Base-by-base conservation (phyloP, 164 flowering plant genomes). In the Piper betle region DNA sequence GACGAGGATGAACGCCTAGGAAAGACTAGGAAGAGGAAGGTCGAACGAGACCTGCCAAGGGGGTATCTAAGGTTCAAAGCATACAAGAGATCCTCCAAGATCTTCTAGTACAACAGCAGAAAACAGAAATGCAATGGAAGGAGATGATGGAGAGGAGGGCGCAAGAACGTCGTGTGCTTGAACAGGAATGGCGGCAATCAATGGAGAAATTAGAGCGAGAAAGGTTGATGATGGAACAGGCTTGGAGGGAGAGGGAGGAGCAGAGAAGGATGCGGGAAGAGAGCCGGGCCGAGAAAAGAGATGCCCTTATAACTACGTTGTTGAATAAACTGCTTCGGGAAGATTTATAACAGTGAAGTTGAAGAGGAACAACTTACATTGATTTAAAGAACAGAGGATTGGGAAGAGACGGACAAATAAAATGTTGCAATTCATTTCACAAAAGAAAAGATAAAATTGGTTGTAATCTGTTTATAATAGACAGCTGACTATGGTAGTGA, bases 181-280 rank as follows among this genome's bases (percentile, higher is more conserved):
- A 89, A 72, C 78, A 70, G 68, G 91, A 86, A 62, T 89, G 91
- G 91, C 72, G 83, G 16, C 66, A 70, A 54, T 53, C 77, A 3
- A 82, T 89, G 89, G 89, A 82, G 80, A 81, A 74, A 55, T 68
- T 80, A 25, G 89, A 88, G 80, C 79, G 80, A 65, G 91, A 89
- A 75, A 84, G 87, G 76, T 17, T 86, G 59, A 56, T 69, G 64
- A 61, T 67, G 53, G 91, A 89, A 54, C 74, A 74, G 67, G 77
- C 78, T 4, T 84, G 89, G 88, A 69, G 83, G 60, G 91, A 89
- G 65, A 79, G 78, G 59, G 96, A 83, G 60, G 91, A 89, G 53
- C 82, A 83, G 63, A 80, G 93, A 65, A 76, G 82, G 68, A 54
- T 69, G 20, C 76, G 78, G 69, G 93, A 86, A 64, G 91, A 89